These are phyloP conservation scores for Beverwykella pulmonaria DNA, from an alignment of 495 filamentous ascomycete genomes.

Conservation along the genomic window DNA sequence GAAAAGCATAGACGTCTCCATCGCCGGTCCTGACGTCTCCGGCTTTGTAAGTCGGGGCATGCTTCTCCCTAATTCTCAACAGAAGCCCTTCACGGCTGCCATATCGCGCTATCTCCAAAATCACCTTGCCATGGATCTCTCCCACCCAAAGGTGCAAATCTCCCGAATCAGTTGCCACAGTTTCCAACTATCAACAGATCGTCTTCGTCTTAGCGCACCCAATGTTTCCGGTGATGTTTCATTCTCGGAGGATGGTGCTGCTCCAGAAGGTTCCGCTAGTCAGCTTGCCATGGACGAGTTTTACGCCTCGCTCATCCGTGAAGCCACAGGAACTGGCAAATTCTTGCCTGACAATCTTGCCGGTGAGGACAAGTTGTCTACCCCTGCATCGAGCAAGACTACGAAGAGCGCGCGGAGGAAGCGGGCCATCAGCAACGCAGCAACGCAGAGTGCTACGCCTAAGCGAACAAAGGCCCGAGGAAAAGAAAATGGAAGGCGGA, in stretches of 20 bases:
- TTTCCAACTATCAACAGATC: constrained; percentile 39
- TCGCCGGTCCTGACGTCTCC: constrained; percentile 37
- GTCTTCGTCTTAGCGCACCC: constrained; percentile 34
- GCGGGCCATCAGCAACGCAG: constrained; percentile 19
- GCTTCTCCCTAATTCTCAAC: constrained; percentile 10
- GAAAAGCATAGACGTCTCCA: constrained; percentile 42
- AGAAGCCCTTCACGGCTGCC: constrained; percentile 40
- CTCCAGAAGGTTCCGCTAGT: constrained; percentile 4
- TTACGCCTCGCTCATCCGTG: constrained; percentile 28
- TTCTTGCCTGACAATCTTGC: constrained; percentile 18
- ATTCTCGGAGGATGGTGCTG: neutral
- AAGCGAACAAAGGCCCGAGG: constrained; percentile 15
- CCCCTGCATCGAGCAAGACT: constrained; percentile 14
- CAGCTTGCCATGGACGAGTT: constrained; percentile 32
- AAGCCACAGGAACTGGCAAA: constrained; percentile 33
- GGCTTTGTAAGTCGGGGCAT: constrained; percentile 37
- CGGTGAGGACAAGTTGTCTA: neutral
- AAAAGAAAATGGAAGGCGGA: constrained; percentile 15
- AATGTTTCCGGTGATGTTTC: neutral
- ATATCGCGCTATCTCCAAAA: constrained; percentile 37
- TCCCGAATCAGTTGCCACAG: constrained; percentile 37
- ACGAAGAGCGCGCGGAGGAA: constrained; percentile 4
- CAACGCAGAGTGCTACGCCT: neutral
- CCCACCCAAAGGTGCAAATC: constrained; percentile 36
- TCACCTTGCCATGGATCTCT: constrained; percentile 42